Evolutionary conservation across 345 rosid genomes (phyloP).

Genomic region (Eucalyptus shirleyi): DNA sequence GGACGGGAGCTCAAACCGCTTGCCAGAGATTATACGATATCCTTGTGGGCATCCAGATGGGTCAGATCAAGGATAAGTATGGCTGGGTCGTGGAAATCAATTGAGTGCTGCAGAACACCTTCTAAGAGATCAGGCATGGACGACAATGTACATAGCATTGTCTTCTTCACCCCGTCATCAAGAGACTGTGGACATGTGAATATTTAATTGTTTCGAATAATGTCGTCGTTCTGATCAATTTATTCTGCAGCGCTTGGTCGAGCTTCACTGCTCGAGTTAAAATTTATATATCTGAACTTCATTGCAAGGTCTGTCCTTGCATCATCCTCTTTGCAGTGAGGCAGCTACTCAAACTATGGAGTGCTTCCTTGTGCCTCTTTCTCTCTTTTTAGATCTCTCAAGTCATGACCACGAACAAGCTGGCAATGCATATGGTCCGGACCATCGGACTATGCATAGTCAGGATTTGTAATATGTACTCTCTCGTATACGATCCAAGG

Average conservation of each 20-base stretch:
- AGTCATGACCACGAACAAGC: neutral
- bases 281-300: neutral
- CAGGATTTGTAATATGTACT: neutral
- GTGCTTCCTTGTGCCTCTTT: neutral
- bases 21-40: constrained; percentile 31
- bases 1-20: constrained; percentile 23
- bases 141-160: neutral
- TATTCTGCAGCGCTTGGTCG: neutral
- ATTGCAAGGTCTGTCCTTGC: neutral
- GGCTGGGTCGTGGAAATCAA: constrained; percentile 55
- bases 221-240: neutral
- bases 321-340: neutral
- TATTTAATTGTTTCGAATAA: neutral
- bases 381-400: neutral
- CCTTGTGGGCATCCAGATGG: constrained; percentile 67
- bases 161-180: neutral
- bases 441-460: neutral
- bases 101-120: neutral
- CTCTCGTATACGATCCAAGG: neutral
- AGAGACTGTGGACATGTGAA: neutral
- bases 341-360: neutral
- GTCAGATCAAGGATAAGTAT: constrained; percentile 50
- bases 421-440: neutral
- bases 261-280: neutral
- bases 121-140: neutral